Base-by-base conservation (phyloP, 768 basidiomycete species). In the Leucocoprinus birnbaumii region DNA sequence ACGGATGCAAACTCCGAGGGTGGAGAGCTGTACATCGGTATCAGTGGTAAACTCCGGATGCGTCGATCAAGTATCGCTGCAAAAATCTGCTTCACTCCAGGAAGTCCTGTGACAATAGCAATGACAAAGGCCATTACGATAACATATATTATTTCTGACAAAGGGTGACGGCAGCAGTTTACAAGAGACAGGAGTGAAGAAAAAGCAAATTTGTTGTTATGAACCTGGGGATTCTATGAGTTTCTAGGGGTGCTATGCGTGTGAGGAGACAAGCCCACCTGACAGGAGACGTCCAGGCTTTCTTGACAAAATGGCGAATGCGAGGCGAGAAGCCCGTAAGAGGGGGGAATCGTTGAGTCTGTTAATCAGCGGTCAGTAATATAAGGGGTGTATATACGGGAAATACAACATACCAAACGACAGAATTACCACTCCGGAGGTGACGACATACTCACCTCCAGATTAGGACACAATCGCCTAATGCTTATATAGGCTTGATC, bases 401-500 rank as follows among this genome's bases (percentile, higher is more conserved):
- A 56, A 43, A 31, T 11, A 41, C 44, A 50, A 41, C 48, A 22
- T 51, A 56, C 57, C 47, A 51, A 46, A 46, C 19, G 48, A 55
- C 50, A 25, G 50, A 46, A 49, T 51, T 51, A 62, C 55, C 58
- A 58, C 34, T 51, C 61, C 55, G 53, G 54, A 55, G 53, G 51
- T 38, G 19, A 55, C 40, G 24, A 53, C 16, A 38, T 38, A n/a
- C 56, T 14, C 48, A 58, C 55, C 62, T 59, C 61, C 51, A 38
- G 16, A 16, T 4, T 51, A 47, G 44, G 42, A 42, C 48, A 55
- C 11, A 54, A 42, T 24, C 42, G 35, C 5, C 19, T 40, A 14
- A 25, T 22, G 13, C 49, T 73, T 84, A 94, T 63, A 94, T 98
- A 14, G 97, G 97, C 80, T 99, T 98, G 81, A 99, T 98, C 77